phyloP scores from a whole-genome alignment of 2,329 filamentous ascomycete genomes.

The Alternaria panax region DNA sequence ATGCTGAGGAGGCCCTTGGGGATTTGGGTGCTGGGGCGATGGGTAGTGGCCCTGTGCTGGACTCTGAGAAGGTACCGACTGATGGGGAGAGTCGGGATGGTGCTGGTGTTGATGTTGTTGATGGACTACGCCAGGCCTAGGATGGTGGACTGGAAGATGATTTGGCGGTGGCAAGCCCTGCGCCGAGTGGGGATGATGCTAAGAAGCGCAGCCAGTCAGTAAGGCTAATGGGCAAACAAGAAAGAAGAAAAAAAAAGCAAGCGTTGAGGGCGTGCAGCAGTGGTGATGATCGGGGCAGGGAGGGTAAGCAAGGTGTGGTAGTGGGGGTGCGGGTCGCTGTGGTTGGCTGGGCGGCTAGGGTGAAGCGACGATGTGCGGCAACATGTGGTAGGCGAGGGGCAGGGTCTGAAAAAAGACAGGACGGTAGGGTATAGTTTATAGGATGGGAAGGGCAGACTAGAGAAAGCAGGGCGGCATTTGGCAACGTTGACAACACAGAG shows the following conservation, averaged over 20 bases:
- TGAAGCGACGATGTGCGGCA: conserved; percentile 32
- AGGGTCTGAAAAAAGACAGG: conserved; percentile 44
- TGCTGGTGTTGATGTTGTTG: conserved; percentile 51
- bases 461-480: conserved; percentile 29
- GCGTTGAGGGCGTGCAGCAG: conserved; percentile 8
- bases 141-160: conserved; percentile 68
- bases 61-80: conserved; percentile 66
- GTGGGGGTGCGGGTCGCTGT: conserved; percentile 30
- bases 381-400: conserved; percentile 44
- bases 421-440: conserved; percentile 47
- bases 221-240: conserved; percentile 27
- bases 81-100: conserved; percentile 70
- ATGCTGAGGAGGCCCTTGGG: conserved; percentile 60
- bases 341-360: conserved; percentile 34
- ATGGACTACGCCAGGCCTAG: conserved; percentile 73
- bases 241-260: conserved; percentile 24
- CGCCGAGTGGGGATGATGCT: conserved; percentile 80
- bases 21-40: conserved; percentile 69
- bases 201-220: conserved; percentile 48
- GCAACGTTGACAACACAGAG: conserved; percentile 44
- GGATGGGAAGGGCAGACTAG: conserved; percentile 41
- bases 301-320: conserved; percentile 19
- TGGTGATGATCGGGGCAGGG: conserved; percentile 18
- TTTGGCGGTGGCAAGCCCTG: conserved; percentile 72
- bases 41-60: conserved; percentile 67